Percentiles rank a stretch among this genome's conserved stretches.
Evolutionary conservation across 345 rosid genomes (phyloP).

Genomic region (Brassica nigra): DNA sequence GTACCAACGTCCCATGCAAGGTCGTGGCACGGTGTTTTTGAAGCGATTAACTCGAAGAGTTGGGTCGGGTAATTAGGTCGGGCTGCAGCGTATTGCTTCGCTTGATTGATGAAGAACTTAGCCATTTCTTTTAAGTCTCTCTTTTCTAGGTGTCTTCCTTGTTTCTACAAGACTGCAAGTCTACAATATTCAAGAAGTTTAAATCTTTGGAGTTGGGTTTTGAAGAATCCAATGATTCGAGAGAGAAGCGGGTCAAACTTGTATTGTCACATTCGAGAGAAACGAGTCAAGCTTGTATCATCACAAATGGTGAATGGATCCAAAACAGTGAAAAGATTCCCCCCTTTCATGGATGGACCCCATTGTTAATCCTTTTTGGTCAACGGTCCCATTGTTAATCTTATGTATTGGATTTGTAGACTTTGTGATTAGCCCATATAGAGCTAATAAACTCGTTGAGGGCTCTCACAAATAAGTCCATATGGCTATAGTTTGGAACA

Average conservation of each 20-base stretch:
- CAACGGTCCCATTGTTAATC: background rate
- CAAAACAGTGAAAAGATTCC: background rate
- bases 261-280: background rate
- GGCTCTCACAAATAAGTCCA: background rate
- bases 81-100: constrained; percentile 58
- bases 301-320: background rate
- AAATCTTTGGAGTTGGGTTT: background rate
- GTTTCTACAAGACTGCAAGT: background rate
- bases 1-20: constrained; percentile 93
- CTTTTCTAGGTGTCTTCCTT: background rate
- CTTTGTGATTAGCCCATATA: background rate
- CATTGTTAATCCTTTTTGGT: background rate
- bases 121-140: constrained; percentile 50
- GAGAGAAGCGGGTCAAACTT: background rate
- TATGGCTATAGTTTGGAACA: background rate
- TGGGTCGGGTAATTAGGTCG: constrained; percentile 73
- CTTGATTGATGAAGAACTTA: constrained; percentile 70
- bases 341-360: background rate
- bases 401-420: background rate
- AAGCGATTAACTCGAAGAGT: constrained; percentile 71
- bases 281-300: background rate
- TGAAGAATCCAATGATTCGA: background rate
- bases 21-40: constrained; percentile 61
- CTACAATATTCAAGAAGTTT: background rate
- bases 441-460: background rate